Evolutionary conservation across 2,329 filamentous ascomycete genomes (phyloP).

Genomic region (Cucurbitaria berberidis): DNA sequence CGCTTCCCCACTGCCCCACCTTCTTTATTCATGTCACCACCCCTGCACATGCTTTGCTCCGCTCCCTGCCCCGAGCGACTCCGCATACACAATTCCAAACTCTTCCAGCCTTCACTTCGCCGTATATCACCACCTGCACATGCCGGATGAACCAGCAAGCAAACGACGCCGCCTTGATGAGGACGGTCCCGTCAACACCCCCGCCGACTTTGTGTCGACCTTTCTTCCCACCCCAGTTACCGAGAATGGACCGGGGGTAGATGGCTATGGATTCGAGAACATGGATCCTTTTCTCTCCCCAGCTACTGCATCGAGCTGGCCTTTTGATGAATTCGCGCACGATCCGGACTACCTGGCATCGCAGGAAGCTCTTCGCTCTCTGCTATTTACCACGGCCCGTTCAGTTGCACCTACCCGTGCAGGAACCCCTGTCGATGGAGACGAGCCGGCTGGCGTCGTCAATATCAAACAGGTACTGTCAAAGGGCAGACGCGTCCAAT

Average conservation of each 20-base stretch:
- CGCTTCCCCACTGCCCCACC: not conserved
- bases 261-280: constrained; percentile 13
- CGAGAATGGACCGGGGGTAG: constrained; percentile 1
- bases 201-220: not conserved
- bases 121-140: not conserved
- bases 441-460: constrained; percentile 7
- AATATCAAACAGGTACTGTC: constrained; percentile 30
- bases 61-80: not conserved
- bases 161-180: constrained; percentile 18
- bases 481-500: constrained; percentile 30
- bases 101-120: no score
- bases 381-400: constrained; percentile 39
- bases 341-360: constrained; percentile 39
- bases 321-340: constrained; percentile 35
- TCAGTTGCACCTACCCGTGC: constrained; percentile 34
- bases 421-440: constrained; percentile 25
- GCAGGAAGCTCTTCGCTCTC: constrained; percentile 33
- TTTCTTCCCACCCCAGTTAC: constrained; percentile 9
- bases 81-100: not conserved
- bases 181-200: not conserved
- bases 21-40: no score
- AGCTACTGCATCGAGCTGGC: constrained; percentile 28
- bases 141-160: constrained; percentile 16
- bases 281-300: constrained; percentile 34
- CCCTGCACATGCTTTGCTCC: not conserved